Conservation (phyloP, 2,329 filamentous ascomycete species). For the Neophaeococcomyces aloes region DNA sequence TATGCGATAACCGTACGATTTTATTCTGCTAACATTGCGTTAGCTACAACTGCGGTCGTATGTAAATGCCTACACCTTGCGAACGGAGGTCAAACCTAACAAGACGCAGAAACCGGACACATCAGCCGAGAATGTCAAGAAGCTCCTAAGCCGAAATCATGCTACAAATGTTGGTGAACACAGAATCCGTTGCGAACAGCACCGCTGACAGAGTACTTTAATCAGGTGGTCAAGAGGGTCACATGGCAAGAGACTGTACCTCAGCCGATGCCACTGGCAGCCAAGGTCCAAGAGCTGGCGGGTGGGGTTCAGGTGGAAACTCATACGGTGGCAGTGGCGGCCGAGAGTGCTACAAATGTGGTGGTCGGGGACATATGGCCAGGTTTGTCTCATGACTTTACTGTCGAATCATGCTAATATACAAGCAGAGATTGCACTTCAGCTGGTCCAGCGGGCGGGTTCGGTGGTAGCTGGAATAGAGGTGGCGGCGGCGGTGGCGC, state of each 20-base stretch:
- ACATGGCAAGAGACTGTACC: conserved; percentile 59
- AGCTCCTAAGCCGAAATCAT: conserved; percentile 72
- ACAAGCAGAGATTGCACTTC: conserved; percentile 35
- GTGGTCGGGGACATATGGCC: conserved; percentile 90
- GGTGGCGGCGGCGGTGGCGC: conserved; percentile 44
- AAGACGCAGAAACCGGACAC: conserved; percentile 51
- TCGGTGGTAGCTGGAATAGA: conserved; percentile 39
- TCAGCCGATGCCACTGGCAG: conserved; percentile 32
- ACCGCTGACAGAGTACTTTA: conserved; percentile 51
- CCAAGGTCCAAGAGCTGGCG: conserved; percentile 38
- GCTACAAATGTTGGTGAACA: conserved; percentile 40
- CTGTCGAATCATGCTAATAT: conserved; percentile 42
- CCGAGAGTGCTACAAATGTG: conserved; percentile 95
- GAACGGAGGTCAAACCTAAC: conserved; percentile 6
- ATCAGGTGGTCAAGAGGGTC: conserved; percentile 62
- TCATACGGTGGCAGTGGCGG: conserved; percentile 38
- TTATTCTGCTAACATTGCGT: conserved; percentile 11
- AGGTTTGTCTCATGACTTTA: conserved; percentile 47
- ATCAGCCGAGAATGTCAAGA: conserved; percentile 86
- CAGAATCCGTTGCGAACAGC: background rate
- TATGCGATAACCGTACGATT: background rate
- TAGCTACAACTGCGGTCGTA: conserved; percentile 75
- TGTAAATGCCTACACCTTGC: conserved; percentile 26
- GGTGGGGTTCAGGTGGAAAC: conserved; percentile 39
- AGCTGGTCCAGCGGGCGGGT: conserved; percentile 40